Evolutionary conservation across 768 basidiomycete genomes (phyloP).

Genomic region (Gymnopilus dilepis): DNA sequence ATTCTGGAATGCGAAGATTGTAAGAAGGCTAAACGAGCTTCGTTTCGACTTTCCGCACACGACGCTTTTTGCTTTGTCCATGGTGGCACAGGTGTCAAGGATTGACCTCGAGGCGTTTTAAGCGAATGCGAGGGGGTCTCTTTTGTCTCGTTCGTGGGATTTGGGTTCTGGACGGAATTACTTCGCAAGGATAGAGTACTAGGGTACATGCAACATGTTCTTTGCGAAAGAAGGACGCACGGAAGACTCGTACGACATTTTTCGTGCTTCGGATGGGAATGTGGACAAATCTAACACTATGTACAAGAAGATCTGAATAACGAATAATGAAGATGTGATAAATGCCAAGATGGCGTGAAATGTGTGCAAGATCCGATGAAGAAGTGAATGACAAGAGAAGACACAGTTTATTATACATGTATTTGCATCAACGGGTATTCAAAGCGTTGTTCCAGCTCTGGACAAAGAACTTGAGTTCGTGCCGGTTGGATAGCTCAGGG

Average conservation of each 20-base stretch:
- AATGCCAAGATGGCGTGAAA: background rate
- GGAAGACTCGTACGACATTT: background rate
- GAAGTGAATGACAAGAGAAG: background rate
- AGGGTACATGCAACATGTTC: background rate
- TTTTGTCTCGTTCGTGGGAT: conserved; percentile 1
- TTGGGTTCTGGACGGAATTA: background rate
- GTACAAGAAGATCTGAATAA: background rate
- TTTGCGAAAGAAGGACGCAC: too few relatives aligned
- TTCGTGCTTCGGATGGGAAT: background rate
- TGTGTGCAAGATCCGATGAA: background rate
- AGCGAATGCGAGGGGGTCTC: background rate
- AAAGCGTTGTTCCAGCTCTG: background rate
- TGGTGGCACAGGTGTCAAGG: background rate
- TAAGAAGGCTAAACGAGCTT: too few relatives aligned
- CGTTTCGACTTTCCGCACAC: background rate
- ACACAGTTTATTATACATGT: background rate
- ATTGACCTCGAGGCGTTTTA: background rate
- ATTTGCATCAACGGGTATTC: background rate
- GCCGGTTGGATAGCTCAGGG: conserved; percentile 36
- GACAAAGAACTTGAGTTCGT: conserved; percentile 34
- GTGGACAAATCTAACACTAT: background rate
- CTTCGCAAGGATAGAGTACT: background rate
- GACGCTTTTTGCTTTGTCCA: background rate
- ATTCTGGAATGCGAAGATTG: background rate
- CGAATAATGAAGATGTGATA: background rate